Percentiles rank a stretch among this genome's conserved stretches.
These are phyloP conservation scores for Rhodotorula sp. DNA, from an alignment of 1,284 basidiomycete genomes.

Conservation along the genomic window DNA sequence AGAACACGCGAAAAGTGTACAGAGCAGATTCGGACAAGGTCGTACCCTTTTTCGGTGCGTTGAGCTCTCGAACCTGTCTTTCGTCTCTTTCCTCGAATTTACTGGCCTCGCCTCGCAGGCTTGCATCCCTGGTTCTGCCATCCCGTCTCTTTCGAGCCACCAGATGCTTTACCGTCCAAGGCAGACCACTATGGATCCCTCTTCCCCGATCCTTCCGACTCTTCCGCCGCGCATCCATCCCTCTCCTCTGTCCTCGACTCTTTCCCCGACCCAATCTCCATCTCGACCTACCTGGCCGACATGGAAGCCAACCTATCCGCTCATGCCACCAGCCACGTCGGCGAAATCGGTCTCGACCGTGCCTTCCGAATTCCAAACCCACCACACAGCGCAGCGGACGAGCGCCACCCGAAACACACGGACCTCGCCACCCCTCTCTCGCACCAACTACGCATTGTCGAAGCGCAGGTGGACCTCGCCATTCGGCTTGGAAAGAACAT, in stretches of 20 bases:
- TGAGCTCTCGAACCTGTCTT: too few relatives aligned
- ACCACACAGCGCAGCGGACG: slow-evolving; percentile 10
- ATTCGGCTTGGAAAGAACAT: slow-evolving; percentile 66
- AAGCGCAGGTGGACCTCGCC: slow-evolving; percentile 72
- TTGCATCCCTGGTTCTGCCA: slow-evolving; percentile 82
- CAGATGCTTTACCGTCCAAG: slow-evolving; percentile 48
- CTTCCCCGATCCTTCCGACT: slow-evolving; percentile 50
- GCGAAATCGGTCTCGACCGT: slow-evolving; percentile 78
- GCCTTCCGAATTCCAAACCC: slow-evolving; percentile 64
- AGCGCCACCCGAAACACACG: slow-evolving; percentile 48
- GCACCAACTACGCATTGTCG: slow-evolving; percentile 70
- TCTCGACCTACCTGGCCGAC: slow-evolving; percentile 57
- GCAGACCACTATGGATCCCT: slow-evolving; percentile 65
- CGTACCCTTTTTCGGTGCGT: slow-evolving; percentile 47
- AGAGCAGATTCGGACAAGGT: slow-evolving; percentile 26
- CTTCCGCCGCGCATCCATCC: background rate
- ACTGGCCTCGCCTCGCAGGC: slow-evolving; percentile 52
- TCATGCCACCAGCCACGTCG: slow-evolving; percentile 69
- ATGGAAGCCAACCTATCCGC: slow-evolving; percentile 59
- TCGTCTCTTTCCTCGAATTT: background rate
- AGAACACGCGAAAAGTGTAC: slow-evolving; percentile 21
- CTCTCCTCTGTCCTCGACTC: slow-evolving; percentile 12
- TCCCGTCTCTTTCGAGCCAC: slow-evolving; percentile 57
- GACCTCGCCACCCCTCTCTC: slow-evolving; percentile 66
- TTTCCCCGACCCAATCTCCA: slow-evolving; percentile 60